Evolutionary conservation across 129 eudicot genomes (phyloP), one percentile per base, ranked within the genome.

Genomic region (Dittrichia graveolens): DNA sequence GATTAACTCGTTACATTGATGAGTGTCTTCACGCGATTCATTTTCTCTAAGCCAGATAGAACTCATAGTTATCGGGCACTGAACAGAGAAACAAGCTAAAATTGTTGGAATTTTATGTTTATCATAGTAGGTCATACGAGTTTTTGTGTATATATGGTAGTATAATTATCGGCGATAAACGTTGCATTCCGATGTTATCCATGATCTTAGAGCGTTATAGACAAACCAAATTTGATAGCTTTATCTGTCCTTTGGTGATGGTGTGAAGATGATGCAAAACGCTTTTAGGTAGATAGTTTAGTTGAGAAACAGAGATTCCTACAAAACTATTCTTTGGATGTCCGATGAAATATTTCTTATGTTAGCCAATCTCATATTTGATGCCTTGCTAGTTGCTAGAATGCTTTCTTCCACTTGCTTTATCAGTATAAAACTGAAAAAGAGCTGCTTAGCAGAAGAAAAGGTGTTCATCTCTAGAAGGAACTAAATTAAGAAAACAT

Each of bases 301-400:
- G 31, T 24, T 24, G 31, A 24, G 31, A 24, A 24, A 24, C 31
- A 24, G 31, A 24, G 31, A 24, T 24, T 24, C 31, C 8, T 13
- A 14, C 48, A 16, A 18, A 44, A 35, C 4, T 58, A 34, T 40
- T 61, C 40, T 10, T 6, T 42, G 53, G 14, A 24, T 18, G 69
- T 64, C 37, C 37, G 18, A 35, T 34, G 8, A 59, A 59, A 9
- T 1, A 7, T 3, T 31, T 11, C 3, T 31, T 9, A 8, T 10
- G 59, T 50, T 41, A 19, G 16, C 66, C 48, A 55, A 42, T 65
- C 57, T 46, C 75, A 44, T 67, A 60, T 39, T 48, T 66, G 40
- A 65, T 65, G 45, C 35, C 38, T 50, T 54, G 55, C 40, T 19
- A 54, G 48, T 50, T 54, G 55, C 40, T 19, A 54, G 48, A 15